phyloP scores from a whole-genome alignment of 257 asterid species.

The Solanum etuberosum region DNA sequence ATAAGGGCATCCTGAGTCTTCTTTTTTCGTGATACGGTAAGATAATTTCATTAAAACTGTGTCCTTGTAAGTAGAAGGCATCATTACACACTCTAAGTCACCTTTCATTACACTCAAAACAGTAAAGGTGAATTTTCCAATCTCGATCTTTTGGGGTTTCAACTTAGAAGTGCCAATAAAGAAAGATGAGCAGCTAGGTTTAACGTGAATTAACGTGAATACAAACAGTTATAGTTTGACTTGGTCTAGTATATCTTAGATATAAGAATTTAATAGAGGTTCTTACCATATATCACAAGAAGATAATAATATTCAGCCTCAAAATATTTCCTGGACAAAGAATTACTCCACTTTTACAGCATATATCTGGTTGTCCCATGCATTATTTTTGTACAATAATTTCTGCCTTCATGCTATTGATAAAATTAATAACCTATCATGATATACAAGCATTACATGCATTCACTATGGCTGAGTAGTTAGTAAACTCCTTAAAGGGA shows the following conservation, averaged over 20 bases:
- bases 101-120: not conserved
- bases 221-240: not conserved
- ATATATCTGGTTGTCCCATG: not conserved
- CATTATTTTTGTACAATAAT: not conserved
- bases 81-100: not conserved
- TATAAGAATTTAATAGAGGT: not conserved
- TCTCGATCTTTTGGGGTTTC: not conserved
- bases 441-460: not conserved
- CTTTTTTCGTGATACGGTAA: not conserved
- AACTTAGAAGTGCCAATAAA: not conserved
- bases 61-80: not conserved
- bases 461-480: not conserved
- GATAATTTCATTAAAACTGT: not conserved
- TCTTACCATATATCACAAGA: not conserved
- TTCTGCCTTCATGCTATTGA: not conserved
- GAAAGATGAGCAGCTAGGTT: not conserved
- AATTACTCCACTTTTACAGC: not conserved
- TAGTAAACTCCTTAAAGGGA: not conserved
- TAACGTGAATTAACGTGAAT: not conserved
- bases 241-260: not conserved
- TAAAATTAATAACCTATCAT: not conserved
- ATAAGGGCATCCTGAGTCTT: not conserved
- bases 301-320: not conserved
- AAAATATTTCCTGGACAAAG: not conserved
- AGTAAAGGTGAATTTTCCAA: not conserved